These are phyloP conservation scores for Xylariaceae sp. DNA, from an alignment of 2,329 filamentous ascomycete species.

Conservation along the genomic window DNA sequence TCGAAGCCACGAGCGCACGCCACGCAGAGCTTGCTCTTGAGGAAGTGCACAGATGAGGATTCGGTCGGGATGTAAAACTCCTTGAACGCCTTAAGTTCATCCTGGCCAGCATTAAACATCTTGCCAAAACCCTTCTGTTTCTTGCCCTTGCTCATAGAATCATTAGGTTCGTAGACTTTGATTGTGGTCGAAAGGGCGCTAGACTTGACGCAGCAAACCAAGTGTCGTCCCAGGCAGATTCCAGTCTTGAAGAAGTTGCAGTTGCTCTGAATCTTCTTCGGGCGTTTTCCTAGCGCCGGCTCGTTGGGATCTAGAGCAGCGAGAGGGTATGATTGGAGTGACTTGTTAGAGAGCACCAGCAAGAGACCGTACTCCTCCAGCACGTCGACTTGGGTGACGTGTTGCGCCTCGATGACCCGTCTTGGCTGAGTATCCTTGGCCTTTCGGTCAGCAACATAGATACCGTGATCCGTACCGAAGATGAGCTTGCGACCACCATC, in stretches of 20 bases:
- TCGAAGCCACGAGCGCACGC: slow-evolving; percentile 95
- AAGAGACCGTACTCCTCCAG: slow-evolving; percentile 92
- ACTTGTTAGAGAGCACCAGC: slow-evolving; percentile 88
- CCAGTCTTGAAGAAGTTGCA: slow-evolving; percentile 98
- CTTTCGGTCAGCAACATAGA: slow-evolving; percentile 88
- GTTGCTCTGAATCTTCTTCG: slow-evolving; percentile 94
- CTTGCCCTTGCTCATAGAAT: slow-evolving; percentile 86
- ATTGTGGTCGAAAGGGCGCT: slow-evolving; percentile 90
- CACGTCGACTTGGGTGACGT: slow-evolving; percentile 92
- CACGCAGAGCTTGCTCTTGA: slow-evolving; percentile 93
- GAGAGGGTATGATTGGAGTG: slow-evolving; percentile 80
- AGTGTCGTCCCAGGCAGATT: slow-evolving; percentile 86
- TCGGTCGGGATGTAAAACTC: slow-evolving; percentile 99
- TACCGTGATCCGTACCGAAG: slow-evolving; percentile 88
- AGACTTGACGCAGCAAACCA: slow-evolving; percentile 95
- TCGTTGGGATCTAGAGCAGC: slow-evolving; percentile 83
- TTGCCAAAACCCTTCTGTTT: slow-evolving; percentile 94
- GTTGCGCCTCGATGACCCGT: slow-evolving; percentile 77
- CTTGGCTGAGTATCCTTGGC: slow-evolving; percentile 76
- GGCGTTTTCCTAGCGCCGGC: slow-evolving; percentile 71
- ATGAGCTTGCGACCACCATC: slow-evolving; percentile 94
- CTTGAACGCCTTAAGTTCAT: slow-evolving; percentile 94
- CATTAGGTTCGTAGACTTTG: slow-evolving; percentile 98
- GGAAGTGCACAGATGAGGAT: slow-evolving; percentile 96
- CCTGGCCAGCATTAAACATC: slow-evolving; percentile 89